Evolutionary conservation across 2,329 filamentous ascomycete genomes (phyloP), one percentile per base, ranked within the genome.

Genomic region (Colletotrichum eremochloae): DNA sequence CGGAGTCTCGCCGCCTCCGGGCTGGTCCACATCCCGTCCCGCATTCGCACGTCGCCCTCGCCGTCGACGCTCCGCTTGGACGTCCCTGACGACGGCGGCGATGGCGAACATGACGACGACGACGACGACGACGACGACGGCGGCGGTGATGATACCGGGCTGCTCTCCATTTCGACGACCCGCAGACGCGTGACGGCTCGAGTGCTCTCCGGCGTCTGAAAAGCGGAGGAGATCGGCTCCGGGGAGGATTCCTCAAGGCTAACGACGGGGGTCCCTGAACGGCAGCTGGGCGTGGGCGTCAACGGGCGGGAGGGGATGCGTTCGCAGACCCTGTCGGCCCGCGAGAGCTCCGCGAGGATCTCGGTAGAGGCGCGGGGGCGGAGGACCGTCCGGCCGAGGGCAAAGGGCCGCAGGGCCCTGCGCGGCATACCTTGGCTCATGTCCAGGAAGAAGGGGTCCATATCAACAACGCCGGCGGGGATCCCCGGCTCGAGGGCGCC

Each of bases 31-130:
- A 42, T 4, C n/a, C 52, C 68, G 53, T 72, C 64, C 4, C 36
- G 38, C 58, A 72, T 72, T 0, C 60, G 40, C 15, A 68, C 18
- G 69, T 72, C 69, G 29, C 65, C 69, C 5, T 72, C 65, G 1
- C n/a, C 46, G 52, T 72, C 69, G 40, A 64, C 0, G 40, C 58
- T 68, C 31, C 58, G 58, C 2, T 63, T 58, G 5, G 69, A 68
- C 8, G 18, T 9, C 1, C 8, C 44, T 2, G 44, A 46, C 42
- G 42, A 44, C 15, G 42, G 6, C 42, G 42, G 18, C 42, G 18
- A 44, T 6, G 42, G 7, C 44, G 44, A 46, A 9, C 14, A 14
- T 20, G 44, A 14, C 7, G 44, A n/a, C 7, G 44, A 14, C 44
- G 44, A 46, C 3, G 12, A 20, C 42, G 15, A n/a, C 8, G 7